Evolutionary conservation across 345 rosid species (phyloP).

Genomic region (Lepidium aucheri): DNA sequence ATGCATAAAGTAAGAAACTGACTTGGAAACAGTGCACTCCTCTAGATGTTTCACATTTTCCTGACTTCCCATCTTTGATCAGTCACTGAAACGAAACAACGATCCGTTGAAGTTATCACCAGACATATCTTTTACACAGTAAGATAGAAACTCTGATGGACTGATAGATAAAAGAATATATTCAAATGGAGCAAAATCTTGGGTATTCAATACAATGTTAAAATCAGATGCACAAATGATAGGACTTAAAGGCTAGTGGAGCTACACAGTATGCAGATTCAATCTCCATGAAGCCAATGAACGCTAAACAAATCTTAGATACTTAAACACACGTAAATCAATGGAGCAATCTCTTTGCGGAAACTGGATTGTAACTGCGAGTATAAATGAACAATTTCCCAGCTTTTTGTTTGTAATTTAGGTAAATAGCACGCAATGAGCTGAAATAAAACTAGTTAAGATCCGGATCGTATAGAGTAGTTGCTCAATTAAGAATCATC

Average conservation of each 20-base stretch:
- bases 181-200: background rate
- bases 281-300: background rate
- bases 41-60: constrained; percentile 59
- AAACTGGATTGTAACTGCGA: background rate
- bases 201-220: background rate
- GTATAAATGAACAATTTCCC: background rate
- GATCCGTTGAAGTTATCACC: background rate
- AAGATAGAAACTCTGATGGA: background rate
- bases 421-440: background rate
- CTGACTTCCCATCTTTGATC: constrained; percentile 39
- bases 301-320: background rate
- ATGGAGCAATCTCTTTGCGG: background rate
- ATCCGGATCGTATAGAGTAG: background rate
- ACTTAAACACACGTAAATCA: background rate
- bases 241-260: background rate
- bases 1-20: constrained; percentile 17
- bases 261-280: background rate
- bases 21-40: constrained; percentile 75
- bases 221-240: background rate
- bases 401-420: background rate
- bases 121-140: background rate
- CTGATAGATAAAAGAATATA: too few relatives aligned
- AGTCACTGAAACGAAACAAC: background rate
- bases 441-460: background rate
- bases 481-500: background rate